Base-by-base conservation (phyloP, 768 basidiomycete genomes). In the Lentinula sp. region DNA sequence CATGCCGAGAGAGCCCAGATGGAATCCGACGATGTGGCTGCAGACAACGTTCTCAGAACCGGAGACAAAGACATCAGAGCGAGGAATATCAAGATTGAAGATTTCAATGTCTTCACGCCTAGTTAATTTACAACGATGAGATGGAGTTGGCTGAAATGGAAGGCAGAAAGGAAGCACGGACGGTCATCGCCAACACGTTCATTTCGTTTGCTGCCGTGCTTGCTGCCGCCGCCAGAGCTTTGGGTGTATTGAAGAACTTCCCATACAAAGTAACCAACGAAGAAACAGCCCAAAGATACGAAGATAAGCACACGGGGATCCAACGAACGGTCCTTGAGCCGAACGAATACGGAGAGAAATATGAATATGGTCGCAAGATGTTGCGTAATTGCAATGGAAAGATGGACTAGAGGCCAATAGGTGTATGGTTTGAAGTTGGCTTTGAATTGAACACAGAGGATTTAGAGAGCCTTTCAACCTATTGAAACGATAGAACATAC, bases 21-120 rank as follows among this genome's bases (percentile, higher is more conserved):
- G 32, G 94, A 94, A 71, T 99, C 97, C 11, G 91, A 91, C 42
- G 96, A 97, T 4, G 95, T 98, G 28, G 95, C 93, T 42, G 92
- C 90, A 32, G 94, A 96, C 68, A 99, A 76, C 5, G 96, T 98
- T 68, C 88, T 84, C 60, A 98, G 77, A 9, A 98, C 90, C 13
- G 97, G 97, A 3, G 95, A 88, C 59, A 98, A 79, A 15, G 94
- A 88, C 77, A 97, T 86, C 62, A 99, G 81, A 6, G 91, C 84
- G 23, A 97, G 81, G 68, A 96, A 91, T 65, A 95, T 89, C 61
- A 98, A 79, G 48, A 98, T 79, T 6, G 89, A 88, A 3, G 92
- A 91, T 69, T 91, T 93, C 63, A 89, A 69, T 1, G 83, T 77
- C 69, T 89, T 90, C 45, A 88, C 79, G 64, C 84, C 90, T 93